Evolutionary conservation across 495 filamentous ascomycete species (phyloP).

Genomic region (Cercophora scortea): DNA sequence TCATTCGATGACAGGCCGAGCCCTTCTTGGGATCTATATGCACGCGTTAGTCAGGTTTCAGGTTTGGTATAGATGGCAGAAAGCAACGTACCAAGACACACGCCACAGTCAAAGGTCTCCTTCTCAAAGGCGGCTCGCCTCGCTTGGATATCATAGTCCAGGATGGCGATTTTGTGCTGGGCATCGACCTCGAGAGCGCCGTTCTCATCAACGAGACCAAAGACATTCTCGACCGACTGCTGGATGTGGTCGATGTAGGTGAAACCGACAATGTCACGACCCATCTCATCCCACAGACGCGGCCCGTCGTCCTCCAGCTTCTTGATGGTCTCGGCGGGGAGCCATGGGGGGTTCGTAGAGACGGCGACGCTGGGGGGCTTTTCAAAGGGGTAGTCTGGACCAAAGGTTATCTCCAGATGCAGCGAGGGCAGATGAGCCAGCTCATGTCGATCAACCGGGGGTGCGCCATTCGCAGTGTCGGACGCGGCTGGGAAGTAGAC

Average conservation of each 20-base stretch:
- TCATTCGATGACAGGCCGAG: constrained; percentile 63
- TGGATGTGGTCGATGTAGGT: constrained; percentile 83
- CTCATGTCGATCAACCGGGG: constrained; percentile 47
- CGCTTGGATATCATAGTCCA: constrained; percentile 71
- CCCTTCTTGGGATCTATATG: constrained; percentile 81
- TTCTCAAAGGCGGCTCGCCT: constrained; percentile 68
- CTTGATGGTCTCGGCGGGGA: constrained; percentile 49
- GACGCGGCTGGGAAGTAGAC: constrained; percentile 55
- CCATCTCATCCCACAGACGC: constrained; percentile 75
- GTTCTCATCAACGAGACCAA: constrained; percentile 54
- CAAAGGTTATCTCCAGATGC: constrained; percentile 58
- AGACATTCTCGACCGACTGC: constrained; percentile 67
- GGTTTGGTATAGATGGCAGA: not conserved
- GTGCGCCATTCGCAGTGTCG: not conserved
- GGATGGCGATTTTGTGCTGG: constrained; percentile 61
- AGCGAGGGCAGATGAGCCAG: constrained; percentile 74
- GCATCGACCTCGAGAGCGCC: constrained; percentile 45
- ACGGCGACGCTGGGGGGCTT: constrained; percentile 60
- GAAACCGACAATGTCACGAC: constrained; percentile 68
- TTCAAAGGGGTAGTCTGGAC: constrained; percentile 65
- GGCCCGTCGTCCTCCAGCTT: constrained; percentile 53
- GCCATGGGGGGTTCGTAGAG: constrained; percentile 59
- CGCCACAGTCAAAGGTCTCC: constrained; percentile 81
- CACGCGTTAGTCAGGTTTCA: constrained; percentile 14
- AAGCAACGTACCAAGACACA: constrained; percentile 56